Evolutionary conservation across 2,329 filamentous ascomycete species (phyloP), one percentile per base, ranked within the genome.

Genomic region (Trichoderma lentiforme): DNA sequence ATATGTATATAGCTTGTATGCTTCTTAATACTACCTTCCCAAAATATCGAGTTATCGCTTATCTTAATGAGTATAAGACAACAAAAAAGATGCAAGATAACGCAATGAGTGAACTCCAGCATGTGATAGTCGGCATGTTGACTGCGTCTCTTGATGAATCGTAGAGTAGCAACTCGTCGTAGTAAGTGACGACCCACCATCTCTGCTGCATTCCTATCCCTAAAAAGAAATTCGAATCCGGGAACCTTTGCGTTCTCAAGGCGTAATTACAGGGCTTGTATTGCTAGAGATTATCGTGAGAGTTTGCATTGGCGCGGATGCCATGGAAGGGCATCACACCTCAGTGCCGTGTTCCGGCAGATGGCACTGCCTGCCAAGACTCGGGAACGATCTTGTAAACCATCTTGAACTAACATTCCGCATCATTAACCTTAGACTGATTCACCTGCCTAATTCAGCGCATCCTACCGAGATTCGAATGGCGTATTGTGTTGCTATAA

Each of bases 241-340:
- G 24, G 12, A 57, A 57, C 7, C 18, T 57, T 67, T 56, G 47
- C 47, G 39, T 43, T 43, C 3, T 43, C 9, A 67, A 67, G 64
- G 47, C 64, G 64, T 67, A 67, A 67, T 67, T 67, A 3, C 47
- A 67, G 64, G 47, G 64, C 47, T 53, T 15, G 47, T 15, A 57
- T 67, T 67, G 63, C 43, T 65, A 36, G 28, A 61, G n/a, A 53
- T 53, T 53, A 53, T 53, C 21, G 11, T 53, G 21, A 12, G 11
- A 53, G n/a, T 36, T 65, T 39, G 47, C 47, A 57, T 67, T 39
- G 47, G 64, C 21, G 64, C 36, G 30, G 63, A 47, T 24, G 32
- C 15, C 12, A 24, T 65, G 64, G 64, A 32, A 51, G 56, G 56
- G 56, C 56, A 67, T 67, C 47, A 39, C 51, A 57, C 53, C 1